Evolutionary conservation across 2,329 filamentous ascomycete species (phyloP), one percentile per base, ranked within the genome.

Genomic region (Penicillium polonicum): DNA sequence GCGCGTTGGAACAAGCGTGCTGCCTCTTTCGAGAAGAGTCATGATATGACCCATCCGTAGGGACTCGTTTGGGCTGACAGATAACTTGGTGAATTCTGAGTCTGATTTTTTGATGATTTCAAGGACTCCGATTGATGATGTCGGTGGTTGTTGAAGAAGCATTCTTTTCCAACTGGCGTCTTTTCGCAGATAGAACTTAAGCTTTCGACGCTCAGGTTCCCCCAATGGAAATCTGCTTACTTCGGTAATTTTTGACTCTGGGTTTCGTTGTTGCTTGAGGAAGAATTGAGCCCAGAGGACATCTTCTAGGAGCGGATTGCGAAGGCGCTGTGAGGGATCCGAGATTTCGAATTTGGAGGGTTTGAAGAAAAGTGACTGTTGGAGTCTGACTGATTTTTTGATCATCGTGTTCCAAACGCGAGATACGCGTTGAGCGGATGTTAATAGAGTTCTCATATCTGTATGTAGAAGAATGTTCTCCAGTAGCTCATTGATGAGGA

Each of bases 41-140:
- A 57, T 15, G 21, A 57, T 43, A 9, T 57, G 21, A 5, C 55
- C 27, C 55, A 57, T 57, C 5, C 49, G 55, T 1, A 57, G 55
- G 36, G 43, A 53, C 1, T 36, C 9, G 9, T 48, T 38, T 29
- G 55, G 35, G 9, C n/a, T 38, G 42, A 43, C 5, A n/a, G 27
- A 38, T 23, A 57, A 23, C 8, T 57, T 57, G 15, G 49, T 57
- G 36, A 57, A 53, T 29, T 53, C 35, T 0, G 55, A 57, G 29
- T 57, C 55, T 23, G 55, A 57, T 19, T 50, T 44, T 43, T 52
- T 57, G 55, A 57, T 36, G 33, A 57, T 57, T n/a, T 57, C 55
- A 10, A 57, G 36, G 4, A 53, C 49, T 10, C 55, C 55, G 19
- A 57, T 53, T 42, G 55, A 53, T 17, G 55, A 53, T 17, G 42